Base-by-base conservation (phyloP, 2,329 filamentous ascomycete genomes). In the Xylaria sp. region DNA sequence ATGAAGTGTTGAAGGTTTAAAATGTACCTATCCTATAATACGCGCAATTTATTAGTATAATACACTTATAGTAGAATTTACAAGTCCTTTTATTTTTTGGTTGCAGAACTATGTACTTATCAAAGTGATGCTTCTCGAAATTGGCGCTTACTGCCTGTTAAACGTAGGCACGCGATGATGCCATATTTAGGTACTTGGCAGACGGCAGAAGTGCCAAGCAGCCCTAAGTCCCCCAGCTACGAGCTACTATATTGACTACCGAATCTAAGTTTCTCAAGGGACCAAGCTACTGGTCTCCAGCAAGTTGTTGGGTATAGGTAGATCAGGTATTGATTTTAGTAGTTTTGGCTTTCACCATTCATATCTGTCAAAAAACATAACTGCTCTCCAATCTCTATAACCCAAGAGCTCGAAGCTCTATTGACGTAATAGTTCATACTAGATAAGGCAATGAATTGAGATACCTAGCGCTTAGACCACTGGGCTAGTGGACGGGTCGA, bases 401-500 rank as follows among this genome's bases (percentile, higher is more conserved):
- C 5, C 7, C 36, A 22, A 53, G n/a, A 53, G 11, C n/a, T n/a
- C n/a, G 11, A 45, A 15, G 13, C 39, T 7, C 25, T 29, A 57
- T 20, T 47, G 55, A 47, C 27, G 39, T 47, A 47, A 53, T 36
- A n/a, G n/a, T 36, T 53, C 50, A 22, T 53, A 9, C 7, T 10
- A 55, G 22, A 27, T 20, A 20, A 31, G 39, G 27, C 15, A 25
- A 22, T 57, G 36, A n/a, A n/a, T n/a, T n/a, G n/a, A n/a, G 22
- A 42, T 56, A 36, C 17, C n/a, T 31, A 20, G 29, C 27, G 53
- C 63, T 63, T 58, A 33, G 63, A 49, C 63, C 63, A 58, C 50
- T 3, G 31, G 15, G n/a, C 7, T 45, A 38, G 36, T 45, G 4
- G 20, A 31, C 44, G 58, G 58, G 44, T 57, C 22, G 6, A n/a